Evolutionary conservation across 2,329 filamentous ascomycete genomes (phyloP), one percentile per base, ranked within the genome.

Genomic region (Neonectria ditissima): DNA sequence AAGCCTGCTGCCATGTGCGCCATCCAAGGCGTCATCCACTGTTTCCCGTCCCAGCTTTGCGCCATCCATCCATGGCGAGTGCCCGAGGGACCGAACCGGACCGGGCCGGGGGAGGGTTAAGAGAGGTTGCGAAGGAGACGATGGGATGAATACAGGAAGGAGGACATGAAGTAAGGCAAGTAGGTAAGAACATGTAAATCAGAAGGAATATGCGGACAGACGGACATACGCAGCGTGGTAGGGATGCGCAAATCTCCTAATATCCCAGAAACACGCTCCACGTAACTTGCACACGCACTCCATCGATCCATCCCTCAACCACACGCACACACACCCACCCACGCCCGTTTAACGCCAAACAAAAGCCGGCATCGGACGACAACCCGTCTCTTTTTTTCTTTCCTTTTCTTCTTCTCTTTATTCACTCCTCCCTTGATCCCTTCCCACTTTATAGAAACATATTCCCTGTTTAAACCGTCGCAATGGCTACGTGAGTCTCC

Each of bases 401-500:
- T 55, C 44, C 59, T 51, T 24, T 20, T 44, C 24, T 52, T 54
- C 59, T 55, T 51, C 55, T 26, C 24, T 26, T 37, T 57, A 47
- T 47, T 32, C 55, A 28, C 50, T 54, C 26, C 45, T 24, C 24
- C 34, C 30, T 14, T 24, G 9, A 20, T 11, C 26, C 54, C 53
- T 39, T 8, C 11, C 9, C 30, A 28, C 54, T 6, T 26, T 22
- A 14, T 18, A 26, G 52, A 54, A 43, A 60, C 44, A 47, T 44
- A 24, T 13, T 43, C 22, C 22, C 47, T 55, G 7, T 37, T 55
- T 43, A 41, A 10, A 65, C 28, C 45, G 18, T 62, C 70, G 73
- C 64, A 69, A 78, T 78, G 76, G 73, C 76, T 68, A 78, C 76
- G 76, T 78, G 64, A 72, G 76, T 76, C n/a, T 30, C 39, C 48